These are phyloP conservation scores for Debaryomyces tyrocola DNA, from an alignment of 805 yeast species.

Conservation along the genomic window DNA sequence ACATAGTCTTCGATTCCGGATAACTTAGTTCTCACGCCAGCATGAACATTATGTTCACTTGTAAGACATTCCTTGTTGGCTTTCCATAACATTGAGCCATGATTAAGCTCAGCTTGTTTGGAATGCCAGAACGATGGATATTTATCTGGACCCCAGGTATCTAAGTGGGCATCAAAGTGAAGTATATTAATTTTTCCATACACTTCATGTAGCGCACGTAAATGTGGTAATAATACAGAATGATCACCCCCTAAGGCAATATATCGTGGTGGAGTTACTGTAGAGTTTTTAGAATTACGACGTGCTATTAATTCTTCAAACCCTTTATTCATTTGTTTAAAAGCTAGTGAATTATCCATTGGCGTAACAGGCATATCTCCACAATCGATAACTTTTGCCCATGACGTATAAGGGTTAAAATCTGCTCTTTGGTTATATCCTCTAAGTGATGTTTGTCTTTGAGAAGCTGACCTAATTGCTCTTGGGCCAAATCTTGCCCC, in stretches of 20 bases:
- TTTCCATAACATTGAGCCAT: constrained; percentile 87
- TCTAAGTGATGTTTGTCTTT: constrained; percentile 65
- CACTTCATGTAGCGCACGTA: constrained; percentile 58
- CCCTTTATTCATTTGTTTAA: constrained; percentile 53
- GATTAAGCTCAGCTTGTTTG: constrained; percentile 64
- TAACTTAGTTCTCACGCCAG: constrained; percentile 74
- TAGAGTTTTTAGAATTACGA: constrained; percentile 22
- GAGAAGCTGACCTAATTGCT: constrained; percentile 66
- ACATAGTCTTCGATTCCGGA: constrained; percentile 63
- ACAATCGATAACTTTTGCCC: constrained; percentile 55
- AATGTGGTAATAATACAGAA: constrained; percentile 69
- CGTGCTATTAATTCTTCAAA: constrained; percentile 56
- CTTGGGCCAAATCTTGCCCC: constrained; percentile 86
- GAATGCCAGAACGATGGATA: constrained; percentile 65
- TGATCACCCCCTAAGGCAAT: constrained; percentile 85
- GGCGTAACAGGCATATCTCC: constrained; percentile 61
- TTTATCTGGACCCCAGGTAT: constrained; percentile 75
- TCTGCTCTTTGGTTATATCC: constrained; percentile 71
- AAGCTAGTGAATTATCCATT: constrained; percentile 55
- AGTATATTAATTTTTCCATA: constrained; percentile 72
- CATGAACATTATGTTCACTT: constrained; percentile 61
- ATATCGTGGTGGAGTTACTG: constrained; percentile 52
- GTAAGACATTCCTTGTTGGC: constrained; percentile 70
- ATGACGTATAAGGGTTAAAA: constrained; percentile 48
- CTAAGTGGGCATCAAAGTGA: constrained; percentile 85